Evolutionary conservation across 345 rosid genomes (phyloP), one percentile per base, ranked within the genome.

Genomic region (Heritiera littoralis): DNA sequence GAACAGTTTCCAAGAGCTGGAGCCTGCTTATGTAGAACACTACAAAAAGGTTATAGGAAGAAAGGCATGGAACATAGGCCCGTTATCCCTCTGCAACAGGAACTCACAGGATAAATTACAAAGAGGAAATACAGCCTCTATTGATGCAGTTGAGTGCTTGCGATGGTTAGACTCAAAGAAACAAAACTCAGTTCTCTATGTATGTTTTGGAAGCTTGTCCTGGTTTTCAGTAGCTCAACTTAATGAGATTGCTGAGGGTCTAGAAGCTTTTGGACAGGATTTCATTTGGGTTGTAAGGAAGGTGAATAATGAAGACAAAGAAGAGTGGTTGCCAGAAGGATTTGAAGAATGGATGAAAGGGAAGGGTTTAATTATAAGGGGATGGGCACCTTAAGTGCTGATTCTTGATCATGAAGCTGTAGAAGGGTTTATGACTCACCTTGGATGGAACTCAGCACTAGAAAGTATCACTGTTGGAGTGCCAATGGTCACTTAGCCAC

Each of bases 1-100:
- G 74, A 93, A 92, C 79, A 92, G 91, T 79, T 90, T 92, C 86
- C 86, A 86, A 4, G 94, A 93, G 89, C 92, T 93, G 4, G 94
- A 93, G 73, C 87, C 88, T 0, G 88, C 70, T 64, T 92, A 92
- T 28, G 84, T 86, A 0, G 94, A 89, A 41, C 67, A 79, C 64
- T 89, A 81, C 70, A 80, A 77, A 80, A 81, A 82, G 0, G 80
- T 52, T 67, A 66, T 85, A 15, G 89, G 88, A 8, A 85, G 81
- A 61, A 85, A 76, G 23, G 86, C 93, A 9, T 89, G 95, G 93
- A 66, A 75, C 56, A 73, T 93, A 0, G 98, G 94, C 52, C 98
- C 93, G 0, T 82, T 90, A 30, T 84, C 84, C 0, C 49, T 87
- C 1, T 87, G 84, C 81, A 83, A 82, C 32, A 71, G 56, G 43